Percentiles rank a stretch among this genome's conserved stretches.
These are phyloP conservation scores for Naganishia cerealis DNA, from an alignment of 1,284 basidiomycete species.

Conservation along the genomic window DNA sequence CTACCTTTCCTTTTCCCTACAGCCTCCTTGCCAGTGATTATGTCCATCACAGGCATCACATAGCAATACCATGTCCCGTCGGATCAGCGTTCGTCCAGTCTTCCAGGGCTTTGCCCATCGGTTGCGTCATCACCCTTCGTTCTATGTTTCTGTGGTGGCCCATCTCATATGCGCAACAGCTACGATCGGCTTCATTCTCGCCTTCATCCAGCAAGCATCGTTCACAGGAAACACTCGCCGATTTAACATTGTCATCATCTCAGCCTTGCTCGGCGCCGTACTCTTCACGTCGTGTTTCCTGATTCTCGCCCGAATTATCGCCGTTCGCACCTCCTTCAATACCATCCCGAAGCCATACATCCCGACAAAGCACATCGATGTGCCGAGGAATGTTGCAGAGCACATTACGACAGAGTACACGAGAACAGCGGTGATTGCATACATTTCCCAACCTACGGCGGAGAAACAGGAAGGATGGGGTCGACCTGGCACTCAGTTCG, in stretches of 20 bases:
- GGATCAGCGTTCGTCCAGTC: constrained; percentile 19
- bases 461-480: constrained; percentile 78
- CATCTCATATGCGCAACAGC: constrained; percentile 46
- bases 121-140: constrained; percentile 36
- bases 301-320: constrained; percentile 41
- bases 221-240: constrained; percentile 43
- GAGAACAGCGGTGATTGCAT: constrained; percentile 71
- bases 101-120: constrained; percentile 21
- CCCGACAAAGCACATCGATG: constrained; percentile 63
- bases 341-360: constrained; percentile 69
- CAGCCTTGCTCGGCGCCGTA: constrained; percentile 12
- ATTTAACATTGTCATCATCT: constrained; percentile 50
- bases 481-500: constrained; percentile 66
- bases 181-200: constrained; percentile 44
- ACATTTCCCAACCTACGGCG: constrained; percentile 72
- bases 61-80: constrained; percentile 7
- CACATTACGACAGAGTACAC: constrained; percentile 77
- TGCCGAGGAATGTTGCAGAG: constrained; percentile 70
- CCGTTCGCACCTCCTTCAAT: constrained; percentile 44
- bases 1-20: too few relatives aligned
- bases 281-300: constrained; percentile 33
- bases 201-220: constrained; percentile 51
- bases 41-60: background rate
- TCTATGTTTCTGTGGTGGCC: constrained; percentile 51
- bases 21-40: background rate